Percentiles rank a stretch among this genome's conserved stretches.
These are phyloP conservation scores for Microstegium vimineum DNA, from an alignment of 176 grass and related monocot genomes.

Conservation along the genomic window DNA sequence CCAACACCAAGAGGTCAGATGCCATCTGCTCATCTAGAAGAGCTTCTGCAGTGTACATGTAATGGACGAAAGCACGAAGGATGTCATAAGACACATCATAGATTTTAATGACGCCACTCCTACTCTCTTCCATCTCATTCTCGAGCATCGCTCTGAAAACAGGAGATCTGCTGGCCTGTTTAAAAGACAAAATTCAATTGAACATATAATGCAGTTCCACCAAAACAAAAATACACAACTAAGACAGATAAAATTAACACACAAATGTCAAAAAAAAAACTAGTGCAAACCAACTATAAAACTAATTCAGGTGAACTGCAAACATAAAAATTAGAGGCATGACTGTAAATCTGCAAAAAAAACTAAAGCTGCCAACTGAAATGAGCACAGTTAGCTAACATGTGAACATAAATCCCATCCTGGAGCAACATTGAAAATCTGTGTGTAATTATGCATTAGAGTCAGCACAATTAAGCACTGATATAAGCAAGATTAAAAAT, in stretches of 20 bases:
- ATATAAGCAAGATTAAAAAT: not conserved
- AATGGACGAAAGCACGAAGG: constrained; percentile 74
- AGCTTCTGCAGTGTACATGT: constrained; percentile 77
- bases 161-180: constrained; percentile 84
- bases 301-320: not conserved
- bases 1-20: constrained; percentile 70
- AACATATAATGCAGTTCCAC: not conserved
- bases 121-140: constrained; percentile 94
- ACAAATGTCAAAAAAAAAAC: not conserved
- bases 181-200: not conserved
- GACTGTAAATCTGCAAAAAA: not conserved
- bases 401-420: not conserved
- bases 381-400: not conserved
- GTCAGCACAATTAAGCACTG: not conserved
- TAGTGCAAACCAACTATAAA: not conserved
- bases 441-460: not conserved
- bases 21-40: constrained; percentile 75
- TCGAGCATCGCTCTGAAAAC: constrained; percentile 98
- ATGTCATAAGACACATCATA: constrained; percentile 67
- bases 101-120: constrained; percentile 88
- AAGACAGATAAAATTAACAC: not conserved
- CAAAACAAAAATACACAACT: not conserved
- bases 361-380: not conserved
- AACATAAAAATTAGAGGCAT: not conserved
- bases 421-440: not conserved